A percentile compares a stretch with the other conserved stretches of the same genome.
Evolutionary conservation across 176 grass and related monocot species (phyloP).

Genomic region (Triticum monococcum): DNA sequence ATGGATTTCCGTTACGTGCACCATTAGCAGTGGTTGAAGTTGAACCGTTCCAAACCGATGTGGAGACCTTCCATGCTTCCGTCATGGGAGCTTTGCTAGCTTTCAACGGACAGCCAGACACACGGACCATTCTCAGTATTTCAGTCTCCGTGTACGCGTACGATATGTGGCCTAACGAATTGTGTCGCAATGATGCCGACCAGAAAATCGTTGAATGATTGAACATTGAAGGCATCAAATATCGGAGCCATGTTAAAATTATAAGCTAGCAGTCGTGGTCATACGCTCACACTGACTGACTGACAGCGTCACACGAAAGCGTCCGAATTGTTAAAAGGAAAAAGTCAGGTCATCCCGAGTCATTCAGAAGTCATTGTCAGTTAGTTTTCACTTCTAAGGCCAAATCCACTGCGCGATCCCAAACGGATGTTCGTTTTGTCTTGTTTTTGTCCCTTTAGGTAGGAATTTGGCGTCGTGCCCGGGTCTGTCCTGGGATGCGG

Average conservation of each 20-base stretch:
- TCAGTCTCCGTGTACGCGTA: conserved; percentile 2
- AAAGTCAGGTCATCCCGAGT: not conserved
- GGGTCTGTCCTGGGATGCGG: too few relatives aligned
- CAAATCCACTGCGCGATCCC: too few relatives aligned
- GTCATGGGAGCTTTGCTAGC: too few relatives aligned
- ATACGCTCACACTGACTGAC: not conserved
- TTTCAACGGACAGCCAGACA: too few relatives aligned
- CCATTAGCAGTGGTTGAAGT: too few relatives aligned
- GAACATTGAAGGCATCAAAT: not conserved
- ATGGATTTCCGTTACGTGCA: too few relatives aligned
- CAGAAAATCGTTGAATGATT: not conserved
- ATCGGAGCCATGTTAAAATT: not conserved
- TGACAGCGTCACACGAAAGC: not conserved
- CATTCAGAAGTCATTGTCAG: not conserved
- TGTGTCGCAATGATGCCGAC: conserved; percentile 7
- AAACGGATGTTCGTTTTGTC: too few relatives aligned
- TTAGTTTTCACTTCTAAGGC: not conserved
- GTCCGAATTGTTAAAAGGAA: not conserved
- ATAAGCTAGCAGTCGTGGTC: not conserved
- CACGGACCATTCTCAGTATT: not conserved
- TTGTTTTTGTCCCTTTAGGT: too few relatives aligned
- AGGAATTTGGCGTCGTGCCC: too few relatives aligned
- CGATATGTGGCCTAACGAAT: not conserved
- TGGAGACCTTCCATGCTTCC: too few relatives aligned
- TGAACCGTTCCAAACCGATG: too few relatives aligned